phyloP scores from a whole-genome alignment of 129 eudicot genomes.

The Flaveria robusta region DNA sequence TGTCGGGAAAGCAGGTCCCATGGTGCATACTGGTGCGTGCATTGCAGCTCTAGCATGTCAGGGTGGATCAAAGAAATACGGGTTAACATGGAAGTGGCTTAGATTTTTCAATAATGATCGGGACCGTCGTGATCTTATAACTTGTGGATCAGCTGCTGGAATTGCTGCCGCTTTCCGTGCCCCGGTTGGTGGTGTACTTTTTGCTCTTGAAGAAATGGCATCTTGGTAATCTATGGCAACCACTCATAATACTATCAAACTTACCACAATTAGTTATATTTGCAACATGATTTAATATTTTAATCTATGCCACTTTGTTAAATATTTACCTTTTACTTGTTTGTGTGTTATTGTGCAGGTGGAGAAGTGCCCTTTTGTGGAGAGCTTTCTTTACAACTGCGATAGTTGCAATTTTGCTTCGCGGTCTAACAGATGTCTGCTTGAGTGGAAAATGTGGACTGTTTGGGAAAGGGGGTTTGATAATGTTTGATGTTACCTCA shows the following conservation, averaged over 20 bases:
- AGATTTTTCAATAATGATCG: slow-evolving; percentile 75
- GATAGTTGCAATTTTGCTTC: slow-evolving; percentile 85
- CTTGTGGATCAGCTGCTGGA: slow-evolving; percentile 95
- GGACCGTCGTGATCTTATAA: slow-evolving; percentile 89
- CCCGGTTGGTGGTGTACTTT: slow-evolving; percentile 94
- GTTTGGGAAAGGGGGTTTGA: slow-evolving; percentile 92
- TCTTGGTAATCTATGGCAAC: slow-evolving; percentile 62
- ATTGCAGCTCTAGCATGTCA: slow-evolving; percentile 80
- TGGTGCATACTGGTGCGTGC: slow-evolving; percentile 88
- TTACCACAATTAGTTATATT: not conserved
- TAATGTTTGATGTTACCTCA: slow-evolving; percentile 85
- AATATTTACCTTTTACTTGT: not conserved
- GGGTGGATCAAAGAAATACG: slow-evolving; percentile 79
- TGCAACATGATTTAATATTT: not conserved
- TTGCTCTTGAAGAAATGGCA: slow-evolving; percentile 98
- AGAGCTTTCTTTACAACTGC: slow-evolving; percentile 88
- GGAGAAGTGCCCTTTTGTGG: slow-evolving; percentile 99
- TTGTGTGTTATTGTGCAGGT: slow-evolving; percentile 51
- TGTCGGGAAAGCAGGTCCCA: slow-evolving; percentile 92
- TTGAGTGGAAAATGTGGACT: slow-evolving; percentile 90
- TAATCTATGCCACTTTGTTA: not conserved
- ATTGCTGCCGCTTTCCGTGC: slow-evolving; percentile 98
- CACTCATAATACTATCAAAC: not conserved
- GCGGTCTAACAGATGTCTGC: slow-evolving; percentile 79
- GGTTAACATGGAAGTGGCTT: slow-evolving; percentile 83